Base-by-base conservation (phyloP, 169 alveolate species). In the Plasmodium vivax region DNA sequence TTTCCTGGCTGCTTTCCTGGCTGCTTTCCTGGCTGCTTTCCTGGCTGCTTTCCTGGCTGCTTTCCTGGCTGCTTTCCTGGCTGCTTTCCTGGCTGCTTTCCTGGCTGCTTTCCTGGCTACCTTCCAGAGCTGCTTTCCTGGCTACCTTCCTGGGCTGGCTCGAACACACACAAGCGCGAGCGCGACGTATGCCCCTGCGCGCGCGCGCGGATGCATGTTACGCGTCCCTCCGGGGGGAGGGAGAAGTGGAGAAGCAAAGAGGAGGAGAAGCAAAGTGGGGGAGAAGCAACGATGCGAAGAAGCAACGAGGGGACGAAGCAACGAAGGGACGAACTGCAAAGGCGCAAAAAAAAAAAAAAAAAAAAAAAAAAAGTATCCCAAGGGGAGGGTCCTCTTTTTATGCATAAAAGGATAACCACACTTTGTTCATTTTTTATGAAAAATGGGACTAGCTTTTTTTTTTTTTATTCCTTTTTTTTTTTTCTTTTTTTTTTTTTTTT, bases 381-480 rank as follows among this genome's bases (percentile, higher is more conserved):
- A 27, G 77, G n/a, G 41, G n/a, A n/a, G 77, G 38, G n/a, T 68
- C 77, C 77, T 68, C 77, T 68, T 68, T 68, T 68, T 68, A 27
- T 68, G n/a, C 77, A 68, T 23, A 68, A 68, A 68, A 51, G 45
- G 16, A 19, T 81, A 19, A 19, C 38, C 32, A 43, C 71, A 8
- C 38, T 81, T 81, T 81, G 34, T 81, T 81, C 68, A 32, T 81
- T 47, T 79, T 79, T 23, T 81, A 23, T 27, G 75, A 47, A 47
- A 81, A 32, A 77, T 27, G 84, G 84, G 16, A 30, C 19, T 23
- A 43, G 71, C 72, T 41, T 36, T 80, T 19, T 38, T 38, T 8
- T 80, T 6, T 10, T 45, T 45, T 43, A 36, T 75, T 8, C 27
- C n/a, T 0, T 80, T 80, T 80, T 45, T 1, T n/a, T 79, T 79